A percentile compares a stretch with the other conserved stretches of the same genome.
Evolutionary conservation across 1,284 basidiomycete species (phyloP).

Genomic region (Fomes fomentarius): DNA sequence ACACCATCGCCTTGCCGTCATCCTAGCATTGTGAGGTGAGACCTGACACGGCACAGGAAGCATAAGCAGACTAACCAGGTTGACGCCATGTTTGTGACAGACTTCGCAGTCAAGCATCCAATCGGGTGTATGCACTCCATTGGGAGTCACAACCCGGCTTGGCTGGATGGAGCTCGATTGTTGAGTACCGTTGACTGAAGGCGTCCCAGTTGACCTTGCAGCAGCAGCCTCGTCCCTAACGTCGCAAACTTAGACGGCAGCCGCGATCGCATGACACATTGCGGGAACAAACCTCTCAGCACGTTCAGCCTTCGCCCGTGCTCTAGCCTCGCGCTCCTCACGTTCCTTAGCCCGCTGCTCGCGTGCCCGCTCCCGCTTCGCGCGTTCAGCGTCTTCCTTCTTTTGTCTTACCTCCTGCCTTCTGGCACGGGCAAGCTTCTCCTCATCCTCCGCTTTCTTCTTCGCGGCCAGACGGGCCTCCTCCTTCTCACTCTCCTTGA

Average conservation of each 20-base stretch:
- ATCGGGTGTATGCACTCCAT: constrained; percentile 52
- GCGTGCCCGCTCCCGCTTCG: constrained; percentile 57
- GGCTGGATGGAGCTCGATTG: constrained; percentile 26
- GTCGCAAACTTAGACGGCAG: background rate
- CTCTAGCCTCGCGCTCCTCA: constrained; percentile 46
- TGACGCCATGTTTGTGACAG: constrained; percentile 70
- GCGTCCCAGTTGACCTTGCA: constrained; percentile 25
- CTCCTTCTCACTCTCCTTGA: constrained; percentile 72
- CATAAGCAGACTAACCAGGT: constrained; percentile 52
- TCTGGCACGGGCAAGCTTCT: constrained; percentile 63
- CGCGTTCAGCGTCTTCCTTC: constrained; percentile 65
- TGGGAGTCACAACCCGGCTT: constrained; percentile 37
- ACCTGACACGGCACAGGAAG: background rate
- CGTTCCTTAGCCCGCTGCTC: constrained; percentile 56
- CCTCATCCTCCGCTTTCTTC: constrained; percentile 63
- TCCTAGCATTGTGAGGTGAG: constrained; percentile 54
- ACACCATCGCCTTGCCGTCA: constrained; percentile 75
- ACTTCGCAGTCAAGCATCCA: constrained; percentile 89
- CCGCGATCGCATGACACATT: background rate
- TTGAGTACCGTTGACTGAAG: constrained; percentile 25
- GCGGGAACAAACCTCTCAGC: constrained; percentile 26
- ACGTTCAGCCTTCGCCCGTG: constrained; percentile 30
- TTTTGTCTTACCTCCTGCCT: constrained; percentile 65
- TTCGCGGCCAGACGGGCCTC: constrained; percentile 59
- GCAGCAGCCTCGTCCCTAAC: constrained; percentile 16